Evolutionary conservation across 352 stramenopile genomes (phyloP).

Genomic region (Phytophthora europaea): DNA sequence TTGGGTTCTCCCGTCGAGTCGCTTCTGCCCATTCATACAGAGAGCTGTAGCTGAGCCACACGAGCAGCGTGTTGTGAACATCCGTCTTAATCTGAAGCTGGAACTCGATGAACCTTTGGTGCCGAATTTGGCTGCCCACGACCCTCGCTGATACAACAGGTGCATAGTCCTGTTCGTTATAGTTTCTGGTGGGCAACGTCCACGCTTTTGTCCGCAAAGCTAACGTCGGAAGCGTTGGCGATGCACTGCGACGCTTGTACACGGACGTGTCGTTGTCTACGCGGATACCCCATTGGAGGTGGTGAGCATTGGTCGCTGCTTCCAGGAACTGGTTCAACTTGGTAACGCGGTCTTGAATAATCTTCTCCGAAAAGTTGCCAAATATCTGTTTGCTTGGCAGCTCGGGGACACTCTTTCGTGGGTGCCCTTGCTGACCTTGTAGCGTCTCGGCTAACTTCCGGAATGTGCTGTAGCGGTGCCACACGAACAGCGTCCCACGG

Average conservation of each 20-base stretch:
- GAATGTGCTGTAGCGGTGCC: slow-evolving; percentile 71
- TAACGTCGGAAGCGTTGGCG: background rate
- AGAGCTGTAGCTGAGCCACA: slow-evolving; percentile 21
- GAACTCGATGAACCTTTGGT: slow-evolving; percentile 20
- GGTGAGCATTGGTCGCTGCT: slow-evolving; percentile 57
- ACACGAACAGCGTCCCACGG: slow-evolving; percentile 62
- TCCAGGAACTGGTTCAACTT: slow-evolving; percentile 73
- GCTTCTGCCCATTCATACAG: slow-evolving; percentile 20
- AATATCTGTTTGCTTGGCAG: slow-evolving; percentile 71
- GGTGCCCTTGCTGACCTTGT: slow-evolving; percentile 58
- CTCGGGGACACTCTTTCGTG: slow-evolving; percentile 63
- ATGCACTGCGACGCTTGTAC: slow-evolving; percentile 59
- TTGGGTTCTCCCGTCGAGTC: slow-evolving; percentile 8
- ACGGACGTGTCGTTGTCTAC: slow-evolving; percentile 36
- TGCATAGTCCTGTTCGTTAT: slow-evolving; percentile 10
- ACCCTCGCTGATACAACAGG: slow-evolving; percentile 16
- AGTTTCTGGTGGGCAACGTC: slow-evolving; percentile 6
- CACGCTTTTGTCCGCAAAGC: slow-evolving; percentile 22
- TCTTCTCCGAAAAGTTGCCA: slow-evolving; percentile 61
- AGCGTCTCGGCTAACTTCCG: slow-evolving; percentile 63
- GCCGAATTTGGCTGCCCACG: slow-evolving; percentile 18
- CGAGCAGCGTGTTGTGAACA: slow-evolving; percentile 15
- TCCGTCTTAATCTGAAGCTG: slow-evolving; percentile 27
- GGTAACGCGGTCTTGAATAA: slow-evolving; percentile 64
- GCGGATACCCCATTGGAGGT: slow-evolving; percentile 66